Evolutionary conservation across 2,329 filamentous ascomycete genomes (phyloP), one percentile per base, ranked within the genome.

Genomic region (Talaromyces sp.): DNA sequence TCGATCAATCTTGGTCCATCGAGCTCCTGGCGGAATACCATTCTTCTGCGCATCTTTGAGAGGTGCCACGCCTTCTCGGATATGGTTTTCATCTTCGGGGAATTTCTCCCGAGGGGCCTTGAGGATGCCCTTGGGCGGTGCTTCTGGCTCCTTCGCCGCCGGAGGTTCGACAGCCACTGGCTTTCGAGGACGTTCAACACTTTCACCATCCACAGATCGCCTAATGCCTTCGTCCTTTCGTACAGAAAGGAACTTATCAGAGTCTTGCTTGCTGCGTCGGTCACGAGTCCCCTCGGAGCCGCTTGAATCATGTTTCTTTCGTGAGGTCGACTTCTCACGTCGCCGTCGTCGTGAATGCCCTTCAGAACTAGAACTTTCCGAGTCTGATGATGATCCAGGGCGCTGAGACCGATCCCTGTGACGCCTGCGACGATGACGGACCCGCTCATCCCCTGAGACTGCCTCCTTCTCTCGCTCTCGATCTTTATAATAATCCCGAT

Each of bases 1-100:
- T 65, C 93, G 88, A 74, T 90, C 91, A 74, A 98, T 93, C 80
- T 95, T 96, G 56, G 93, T 97, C 93, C 93, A 97, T 63, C 92
- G 87, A 38, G 93, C 93, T 65, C 90, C 91, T 0, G 88, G 79
- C 0, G 91, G 91, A 36, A 92, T 91, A 45, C 91, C 89, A 68
- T 89, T 88, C 64, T 77, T 79, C 76, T 90, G 88, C 58, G 91
- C 89, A 74, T 96, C 92, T 79, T 96, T 97, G 74, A 96, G 86
- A n/a, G 93, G 93, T 1, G 93, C 93, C 6, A 97, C 94, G 17
- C 93, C 94, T 76, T 97, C 94, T 22, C 93, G 87, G 40, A 96
- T 84, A 0, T 92, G 90, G 69, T 93, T 89, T 0, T 88, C 86
- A 68, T 97, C 90, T 73, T 97, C 93, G 0, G 94, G 94, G 72